Conservation (phyloP, 1,139 yeast species). For the Magnusiomyces magnusii region DNA sequence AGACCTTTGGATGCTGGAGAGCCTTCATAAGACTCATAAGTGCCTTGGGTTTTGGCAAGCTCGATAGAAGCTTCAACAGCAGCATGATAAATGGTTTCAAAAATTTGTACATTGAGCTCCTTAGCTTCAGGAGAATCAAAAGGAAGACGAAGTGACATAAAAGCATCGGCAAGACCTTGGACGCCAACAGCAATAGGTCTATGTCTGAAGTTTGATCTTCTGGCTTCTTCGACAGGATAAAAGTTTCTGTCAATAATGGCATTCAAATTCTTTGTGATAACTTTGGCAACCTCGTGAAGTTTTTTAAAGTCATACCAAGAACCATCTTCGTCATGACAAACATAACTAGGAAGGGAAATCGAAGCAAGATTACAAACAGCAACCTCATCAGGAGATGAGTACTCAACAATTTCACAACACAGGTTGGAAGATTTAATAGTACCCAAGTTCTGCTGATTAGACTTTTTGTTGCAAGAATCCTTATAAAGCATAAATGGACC, state of each 20-base stretch:
- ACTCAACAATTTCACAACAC: slow-evolving; percentile 79
- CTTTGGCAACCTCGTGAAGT: slow-evolving; percentile 55
- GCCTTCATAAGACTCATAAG: slow-evolving; percentile 53
- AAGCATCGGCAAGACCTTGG: slow-evolving; percentile 72
- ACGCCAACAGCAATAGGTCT: slow-evolving; percentile 77
- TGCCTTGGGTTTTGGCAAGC: slow-evolving; percentile 49
- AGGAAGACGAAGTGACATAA: slow-evolving; percentile 55
- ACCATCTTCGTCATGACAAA: slow-evolving; percentile 32
- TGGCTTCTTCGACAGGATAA: slow-evolving; percentile 59
- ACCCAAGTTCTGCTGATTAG: slow-evolving; percentile 75
- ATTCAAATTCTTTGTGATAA: slow-evolving; percentile 56
- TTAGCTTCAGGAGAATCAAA: slow-evolving; percentile 59
- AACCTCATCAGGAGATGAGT: slow-evolving; percentile 66
- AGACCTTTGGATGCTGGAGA: slow-evolving; percentile 67
- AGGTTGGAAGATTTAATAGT: slow-evolving; percentile 71
- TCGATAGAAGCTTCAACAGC: slow-evolving; percentile 68
- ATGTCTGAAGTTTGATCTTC: slow-evolving; percentile 52
- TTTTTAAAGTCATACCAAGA: slow-evolving; percentile 50
- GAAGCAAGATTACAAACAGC: slow-evolving; percentile 84
- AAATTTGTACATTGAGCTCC: slow-evolving; percentile 54
- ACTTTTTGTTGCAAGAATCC: slow-evolving; percentile 68
- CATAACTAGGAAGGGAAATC: slow-evolving; percentile 61
- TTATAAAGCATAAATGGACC: slow-evolving; percentile 77
- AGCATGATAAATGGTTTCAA: slow-evolving; percentile 78
- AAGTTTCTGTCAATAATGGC: slow-evolving; percentile 57